Evolutionary conservation across 345 rosid genomes (phyloP).

Genomic region (Corchorus capsularis): DNA sequence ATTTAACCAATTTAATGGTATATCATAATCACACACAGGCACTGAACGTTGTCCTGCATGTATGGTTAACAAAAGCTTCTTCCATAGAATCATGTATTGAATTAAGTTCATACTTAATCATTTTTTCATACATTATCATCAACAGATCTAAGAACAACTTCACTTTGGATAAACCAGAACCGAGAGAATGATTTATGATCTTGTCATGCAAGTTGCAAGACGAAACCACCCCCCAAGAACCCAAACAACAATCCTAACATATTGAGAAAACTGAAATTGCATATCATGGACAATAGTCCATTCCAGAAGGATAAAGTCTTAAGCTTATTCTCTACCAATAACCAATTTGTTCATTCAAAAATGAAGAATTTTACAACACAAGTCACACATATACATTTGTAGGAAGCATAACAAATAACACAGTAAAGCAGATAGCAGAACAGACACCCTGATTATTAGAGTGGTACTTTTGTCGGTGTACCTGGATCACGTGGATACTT

Average conservation of each 20-base stretch:
- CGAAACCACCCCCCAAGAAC: background rate
- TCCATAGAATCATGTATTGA: background rate
- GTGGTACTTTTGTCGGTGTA: conserved; percentile 73
- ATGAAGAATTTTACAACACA: background rate
- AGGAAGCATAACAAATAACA: conserved; percentile 7
- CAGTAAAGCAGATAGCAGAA: background rate
- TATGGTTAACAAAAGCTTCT: background rate
- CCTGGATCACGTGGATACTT: conserved; percentile 86
- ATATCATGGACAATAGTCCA: background rate
- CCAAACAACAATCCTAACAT: background rate
- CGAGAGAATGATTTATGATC: background rate
- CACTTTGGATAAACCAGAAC: background rate
- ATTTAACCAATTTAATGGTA: background rate
- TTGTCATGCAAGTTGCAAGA: background rate
- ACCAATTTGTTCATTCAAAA: background rate
- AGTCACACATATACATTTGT: conserved; percentile 8
- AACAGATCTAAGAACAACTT: background rate
- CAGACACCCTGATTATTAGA: conserved; percentile 30
- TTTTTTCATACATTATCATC: background rate
- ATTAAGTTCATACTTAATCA: background rate
- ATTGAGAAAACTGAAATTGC: background rate
- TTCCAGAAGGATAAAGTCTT: background rate
- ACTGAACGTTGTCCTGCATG: background rate
- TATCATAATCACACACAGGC: background rate
- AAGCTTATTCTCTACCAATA: background rate